Conservation (phyloP, 257 asterid species). For the Verbascum thapsus region DNA sequence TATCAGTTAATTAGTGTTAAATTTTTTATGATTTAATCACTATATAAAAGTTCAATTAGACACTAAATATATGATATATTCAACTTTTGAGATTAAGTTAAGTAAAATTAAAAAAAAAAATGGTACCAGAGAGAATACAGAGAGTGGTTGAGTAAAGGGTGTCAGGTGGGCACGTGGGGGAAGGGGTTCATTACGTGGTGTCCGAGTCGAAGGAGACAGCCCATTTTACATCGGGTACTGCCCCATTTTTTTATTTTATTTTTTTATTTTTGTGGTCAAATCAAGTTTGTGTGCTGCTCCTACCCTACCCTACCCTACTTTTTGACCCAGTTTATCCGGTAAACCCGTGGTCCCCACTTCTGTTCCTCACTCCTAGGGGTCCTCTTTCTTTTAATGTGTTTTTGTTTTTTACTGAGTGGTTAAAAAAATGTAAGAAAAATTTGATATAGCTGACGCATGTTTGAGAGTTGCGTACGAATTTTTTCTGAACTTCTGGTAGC, state of each 20-base stretch:
- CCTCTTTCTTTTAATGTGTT: neutral
- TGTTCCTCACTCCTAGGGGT: slow-evolving; percentile 5
- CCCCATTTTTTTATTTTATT: neutral
- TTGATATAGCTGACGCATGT: slow-evolving; percentile 38
- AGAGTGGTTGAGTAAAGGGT: neutral
- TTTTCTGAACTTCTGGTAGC: slow-evolving; percentile 26
- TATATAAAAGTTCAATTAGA: no score
- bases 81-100: no score
- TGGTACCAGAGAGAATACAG: slow-evolving; percentile 26
- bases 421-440: neutral
- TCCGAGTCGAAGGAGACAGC: slow-evolving; percentile 72
- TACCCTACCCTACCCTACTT: neutral
- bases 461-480: slow-evolving; percentile 42
- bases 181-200: slow-evolving; percentile 61
- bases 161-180: slow-evolving; percentile 65
- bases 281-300: slow-evolving; percentile 36
- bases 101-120: neutral
- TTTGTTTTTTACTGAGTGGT: neutral
- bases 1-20: no score
- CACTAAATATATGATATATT: no score
- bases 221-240: slow-evolving; percentile 25
- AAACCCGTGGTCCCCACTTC: slow-evolving; percentile 14
- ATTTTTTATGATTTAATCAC: no score
- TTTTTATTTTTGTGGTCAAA: slow-evolving; percentile 34
- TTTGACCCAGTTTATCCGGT: slow-evolving; percentile 15